Conservation (phyloP, 306 rosid species). For the Sechiopsis laciniata region DNA sequence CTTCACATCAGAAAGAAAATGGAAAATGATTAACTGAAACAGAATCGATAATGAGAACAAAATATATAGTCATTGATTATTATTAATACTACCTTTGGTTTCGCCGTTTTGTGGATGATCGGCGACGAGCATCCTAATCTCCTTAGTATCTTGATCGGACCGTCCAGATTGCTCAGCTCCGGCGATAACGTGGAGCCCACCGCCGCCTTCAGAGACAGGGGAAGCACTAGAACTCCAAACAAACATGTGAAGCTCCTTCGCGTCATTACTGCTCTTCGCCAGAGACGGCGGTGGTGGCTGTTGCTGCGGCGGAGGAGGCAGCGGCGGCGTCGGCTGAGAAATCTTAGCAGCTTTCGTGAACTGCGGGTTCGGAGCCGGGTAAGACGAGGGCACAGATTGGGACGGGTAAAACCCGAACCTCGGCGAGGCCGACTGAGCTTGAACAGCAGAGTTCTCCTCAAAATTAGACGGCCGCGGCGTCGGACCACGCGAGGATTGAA, state of each 20-base stretch:
- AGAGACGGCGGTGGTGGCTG: constrained; percentile 6
- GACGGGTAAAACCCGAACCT: constrained; percentile 58
- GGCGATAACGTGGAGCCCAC: constrained; percentile 68
- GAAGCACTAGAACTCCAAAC: constrained; percentile 88
- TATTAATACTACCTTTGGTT: constrained; percentile 47
- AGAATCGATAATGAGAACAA: background rate
- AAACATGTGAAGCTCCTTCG: constrained; percentile 89
- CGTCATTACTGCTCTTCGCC: constrained; percentile 40
- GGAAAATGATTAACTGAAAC: background rate
- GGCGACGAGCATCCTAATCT: constrained; percentile 84
- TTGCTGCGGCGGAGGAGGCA: constrained; percentile 23
- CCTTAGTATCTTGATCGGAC: constrained; percentile 86
- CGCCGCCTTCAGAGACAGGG: constrained; percentile 64
- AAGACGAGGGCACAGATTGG: constrained; percentile 31
- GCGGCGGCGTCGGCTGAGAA: constrained; percentile 21
- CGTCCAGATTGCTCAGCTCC: constrained; percentile 79
- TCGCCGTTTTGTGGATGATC: constrained; percentile 76
- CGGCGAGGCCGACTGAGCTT: constrained; percentile 33
- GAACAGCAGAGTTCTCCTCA: constrained; percentile 53
- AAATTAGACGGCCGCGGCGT: constrained; percentile 85
- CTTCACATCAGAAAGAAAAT: constrained; percentile 17
- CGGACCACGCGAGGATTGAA: constrained; percentile 77
- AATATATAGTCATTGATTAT: background rate
- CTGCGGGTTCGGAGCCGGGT: constrained; percentile 80
- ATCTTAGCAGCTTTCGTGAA: constrained; percentile 43